Evolutionary conservation across 1,139 yeast genomes (phyloP), one percentile per base, ranked within the genome.

Genomic region (Taphrina sp.): DNA sequence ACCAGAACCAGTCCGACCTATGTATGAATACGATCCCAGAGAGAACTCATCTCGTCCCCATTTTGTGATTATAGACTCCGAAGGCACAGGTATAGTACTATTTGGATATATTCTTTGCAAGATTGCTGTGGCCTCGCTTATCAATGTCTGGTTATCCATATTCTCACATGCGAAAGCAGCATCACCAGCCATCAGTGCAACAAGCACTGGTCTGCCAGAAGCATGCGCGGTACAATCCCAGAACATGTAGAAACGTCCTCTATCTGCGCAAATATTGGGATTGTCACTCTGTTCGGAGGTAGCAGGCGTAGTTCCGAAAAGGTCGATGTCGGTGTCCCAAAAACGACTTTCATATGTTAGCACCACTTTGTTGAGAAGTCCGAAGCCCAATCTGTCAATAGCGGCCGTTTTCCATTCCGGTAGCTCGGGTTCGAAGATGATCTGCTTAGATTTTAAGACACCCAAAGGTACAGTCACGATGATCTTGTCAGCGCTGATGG

Each of bases 11-110:
- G 71, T 74, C 7, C 65, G 64, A 1, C 76, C 76, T 19, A 73
- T 72, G 58, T 71, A 73, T 2, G 76, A 72, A 59, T 69, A 73
- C 1, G 76, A 66, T 3, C 76, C 76, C 22, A 68, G 61, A 1
- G 74, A 59, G 58, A 67, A 71, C 1, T 72, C 72, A 57, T 73
- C 76, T 20, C 68, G 65, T 53, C 72, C 75, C 76, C 76, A 73
- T 29, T 74, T 61, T 0, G 76, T 72, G n/a, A 73, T 73, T 8
- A 73, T 64, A 8, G 69, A 63, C 60, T 73, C 76, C 1, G 65
- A 66, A n/a, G 73, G 66, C 23, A 60, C 62, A 5, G 68, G 65
- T 3, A 52, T 43, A 1, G 60, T 45, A 29, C 56, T 59, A 14
- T 60, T 59, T 0, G 68, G 65, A 60, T 66, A 69, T 7, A 71